A percentile compares a stretch with the other conserved stretches of the same genome.
These are phyloP conservation scores for Pleurotus platypus DNA, from an alignment of 768 basidiomycete species.

Conservation along the genomic window DNA sequence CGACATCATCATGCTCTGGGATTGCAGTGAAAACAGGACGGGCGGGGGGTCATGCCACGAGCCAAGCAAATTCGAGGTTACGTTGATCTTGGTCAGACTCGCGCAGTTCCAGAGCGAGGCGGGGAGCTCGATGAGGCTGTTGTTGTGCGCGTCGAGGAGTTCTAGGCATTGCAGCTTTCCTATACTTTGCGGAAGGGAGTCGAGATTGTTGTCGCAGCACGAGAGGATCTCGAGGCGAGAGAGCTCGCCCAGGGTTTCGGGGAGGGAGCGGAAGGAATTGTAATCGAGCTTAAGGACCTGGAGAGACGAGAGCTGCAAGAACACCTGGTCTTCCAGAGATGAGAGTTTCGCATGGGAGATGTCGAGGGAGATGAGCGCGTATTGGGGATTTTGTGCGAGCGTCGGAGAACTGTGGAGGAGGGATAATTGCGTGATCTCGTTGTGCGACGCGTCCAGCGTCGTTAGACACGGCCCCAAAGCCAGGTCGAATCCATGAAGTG, in stretches of 20 bases:
- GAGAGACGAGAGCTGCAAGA: slow-evolving; percentile 72
- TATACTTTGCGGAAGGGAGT: slow-evolving; percentile 69
- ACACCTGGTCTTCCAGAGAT: slow-evolving; percentile 68
- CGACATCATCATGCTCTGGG: background rate
- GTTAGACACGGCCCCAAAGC: slow-evolving; percentile 64
- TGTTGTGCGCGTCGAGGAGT: slow-evolving; percentile 85
- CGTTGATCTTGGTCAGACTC: slow-evolving; percentile 69
- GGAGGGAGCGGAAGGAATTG: slow-evolving; percentile 82
- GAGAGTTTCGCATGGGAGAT: slow-evolving; percentile 88
- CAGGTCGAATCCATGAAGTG: slow-evolving; percentile 76
- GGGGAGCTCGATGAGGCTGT: slow-evolving; percentile 78
- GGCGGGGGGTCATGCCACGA: slow-evolving; percentile 65
- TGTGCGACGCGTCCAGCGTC: slow-evolving; percentile 75
- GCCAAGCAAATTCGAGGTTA: slow-evolving; percentile 82
- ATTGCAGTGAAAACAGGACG: slow-evolving; percentile 12
- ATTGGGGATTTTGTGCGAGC: slow-evolving; percentile 28
- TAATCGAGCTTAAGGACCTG: slow-evolving; percentile 73
- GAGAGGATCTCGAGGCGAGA: slow-evolving; percentile 67
- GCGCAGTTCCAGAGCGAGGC: slow-evolving; percentile 80
- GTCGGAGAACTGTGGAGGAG: slow-evolving; percentile 40
- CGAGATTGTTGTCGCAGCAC: slow-evolving; percentile 89
- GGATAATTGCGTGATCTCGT: slow-evolving; percentile 82
- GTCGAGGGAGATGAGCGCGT: slow-evolving; percentile 73
- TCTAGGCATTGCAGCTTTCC: slow-evolving; percentile 74
- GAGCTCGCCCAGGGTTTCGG: slow-evolving; percentile 79